Evolutionary conservation across 306 rosid species (phyloP).

Genomic region (Sechiopsis laciniata): DNA sequence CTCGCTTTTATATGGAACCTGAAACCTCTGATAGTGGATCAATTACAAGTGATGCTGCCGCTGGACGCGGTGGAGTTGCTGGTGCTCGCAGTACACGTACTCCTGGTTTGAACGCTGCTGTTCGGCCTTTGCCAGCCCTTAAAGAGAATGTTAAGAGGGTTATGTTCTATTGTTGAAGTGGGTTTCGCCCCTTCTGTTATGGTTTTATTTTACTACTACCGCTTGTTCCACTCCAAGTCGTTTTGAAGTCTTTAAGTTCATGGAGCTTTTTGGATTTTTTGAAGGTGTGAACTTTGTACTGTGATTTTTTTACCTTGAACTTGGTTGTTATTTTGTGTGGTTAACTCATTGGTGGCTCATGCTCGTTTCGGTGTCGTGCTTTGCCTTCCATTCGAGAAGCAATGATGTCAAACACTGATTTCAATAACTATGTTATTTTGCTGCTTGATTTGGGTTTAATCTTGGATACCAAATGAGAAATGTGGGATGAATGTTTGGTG

Average conservation of each 20-base stretch:
- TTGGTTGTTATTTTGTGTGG: slow-evolving; percentile 3
- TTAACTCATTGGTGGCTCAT: slow-evolving; percentile 6
- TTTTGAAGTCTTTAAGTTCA: background rate
- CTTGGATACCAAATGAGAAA: background rate
- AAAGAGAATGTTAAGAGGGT: slow-evolving; percentile 87
- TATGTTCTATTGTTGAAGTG: slow-evolving; percentile 72
- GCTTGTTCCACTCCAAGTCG: background rate
- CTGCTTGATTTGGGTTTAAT: background rate
- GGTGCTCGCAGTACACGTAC: slow-evolving; percentile 51
- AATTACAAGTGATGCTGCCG: slow-evolving; percentile 63
- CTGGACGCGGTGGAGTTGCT: slow-evolving; percentile 53
- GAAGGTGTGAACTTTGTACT: background rate
- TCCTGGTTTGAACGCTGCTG: slow-evolving; percentile 59
- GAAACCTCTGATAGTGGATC: slow-evolving; percentile 86
- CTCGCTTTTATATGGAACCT: slow-evolving; percentile 92
- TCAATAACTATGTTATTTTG: background rate
- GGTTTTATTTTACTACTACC: background rate
- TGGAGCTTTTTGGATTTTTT: background rate
- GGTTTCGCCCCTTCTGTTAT: background rate
- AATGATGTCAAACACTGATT: background rate
- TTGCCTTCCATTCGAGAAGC: background rate
- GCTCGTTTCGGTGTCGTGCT: background rate
- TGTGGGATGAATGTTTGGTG: background rate
- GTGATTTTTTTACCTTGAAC: background rate
- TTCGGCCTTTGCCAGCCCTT: slow-evolving; percentile 78